Percentiles rank a stretch among this genome's conserved stretches.
Evolutionary conservation across 1,139 yeast genomes (phyloP).

Genomic region (Yamadazyma sp.): DNA sequence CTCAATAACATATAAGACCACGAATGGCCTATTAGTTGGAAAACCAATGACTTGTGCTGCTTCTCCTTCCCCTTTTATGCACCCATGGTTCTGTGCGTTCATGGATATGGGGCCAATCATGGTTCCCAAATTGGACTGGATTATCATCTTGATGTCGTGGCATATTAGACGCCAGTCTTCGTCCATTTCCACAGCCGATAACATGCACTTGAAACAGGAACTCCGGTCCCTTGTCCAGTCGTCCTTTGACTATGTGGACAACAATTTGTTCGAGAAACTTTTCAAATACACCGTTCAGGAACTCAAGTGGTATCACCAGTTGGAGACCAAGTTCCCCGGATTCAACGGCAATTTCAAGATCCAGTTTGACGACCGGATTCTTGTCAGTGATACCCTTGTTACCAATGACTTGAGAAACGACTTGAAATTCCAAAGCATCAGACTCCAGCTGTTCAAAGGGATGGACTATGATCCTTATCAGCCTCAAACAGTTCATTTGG

Average conservation of each 20-base stretch:
- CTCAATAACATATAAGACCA: no score
- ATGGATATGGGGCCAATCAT: constrained; percentile 18
- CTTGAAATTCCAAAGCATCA: constrained; percentile 13
- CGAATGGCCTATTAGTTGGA: no score
- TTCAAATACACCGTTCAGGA: constrained; percentile 27
- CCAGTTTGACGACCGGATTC: constrained; percentile 21
- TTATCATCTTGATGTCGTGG: constrained; percentile 23
- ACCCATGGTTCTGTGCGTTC: constrained; percentile 16
- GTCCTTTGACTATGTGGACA: background rate
- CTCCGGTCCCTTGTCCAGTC: background rate
- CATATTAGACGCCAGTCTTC: constrained; percentile 12
- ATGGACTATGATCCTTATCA: constrained; percentile 40
- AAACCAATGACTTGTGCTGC: background rate
- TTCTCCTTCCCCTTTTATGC: constrained; percentile 10
- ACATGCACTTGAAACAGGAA: background rate
- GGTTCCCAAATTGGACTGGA: constrained; percentile 25
- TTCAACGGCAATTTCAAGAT: constrained; percentile 9
- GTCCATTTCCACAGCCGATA: background rate
- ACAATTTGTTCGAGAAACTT: constrained; percentile 17
- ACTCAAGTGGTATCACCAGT: constrained; percentile 27
- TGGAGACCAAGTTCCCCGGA: constrained; percentile 12
- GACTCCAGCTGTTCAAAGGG: constrained; percentile 17
- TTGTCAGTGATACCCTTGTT: constrained; percentile 17
- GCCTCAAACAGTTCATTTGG: constrained; percentile 38
- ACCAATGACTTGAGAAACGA: constrained; percentile 9